Conservation (phyloP, 2,329 filamentous ascomycete species). For the Alternaria sp. region DNA sequence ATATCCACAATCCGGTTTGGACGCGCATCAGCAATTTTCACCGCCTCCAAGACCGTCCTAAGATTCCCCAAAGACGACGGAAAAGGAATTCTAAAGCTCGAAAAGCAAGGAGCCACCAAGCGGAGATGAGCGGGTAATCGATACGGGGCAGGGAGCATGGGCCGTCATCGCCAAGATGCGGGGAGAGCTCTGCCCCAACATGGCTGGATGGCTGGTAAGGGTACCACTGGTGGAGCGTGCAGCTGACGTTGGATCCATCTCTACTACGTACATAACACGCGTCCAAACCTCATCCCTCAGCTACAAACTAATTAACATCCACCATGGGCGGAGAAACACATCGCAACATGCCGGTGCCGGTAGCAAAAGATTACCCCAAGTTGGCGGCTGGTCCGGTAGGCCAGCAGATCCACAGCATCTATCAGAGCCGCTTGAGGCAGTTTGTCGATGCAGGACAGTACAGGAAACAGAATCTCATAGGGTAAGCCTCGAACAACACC, state of each 20-base stretch:
- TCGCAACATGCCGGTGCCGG: constrained; percentile 35
- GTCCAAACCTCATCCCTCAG: neutral
- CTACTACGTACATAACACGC: constrained; percentile 1
- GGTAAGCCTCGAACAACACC: constrained; percentile 59
- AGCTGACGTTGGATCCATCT: constrained; percentile 16
- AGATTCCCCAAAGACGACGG: neutral
- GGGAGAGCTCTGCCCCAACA: constrained; percentile 34
- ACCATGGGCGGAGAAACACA: constrained; percentile 51
- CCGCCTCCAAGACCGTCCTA: neutral
- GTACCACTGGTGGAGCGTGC: constrained; percentile 19
- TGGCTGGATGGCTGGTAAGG: constrained; percentile 11
- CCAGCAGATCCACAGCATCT: constrained; percentile 76
- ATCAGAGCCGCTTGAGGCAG: constrained; percentile 80
- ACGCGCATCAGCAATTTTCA: neutral
- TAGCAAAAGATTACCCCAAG: constrained; percentile 44
- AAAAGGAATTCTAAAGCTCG: neutral
- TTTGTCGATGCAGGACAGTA: constrained; percentile 80
- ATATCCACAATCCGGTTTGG: neutral
- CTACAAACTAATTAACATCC: constrained; percentile 9
- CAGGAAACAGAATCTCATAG: constrained; percentile 74
- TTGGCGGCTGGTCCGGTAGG: constrained; percentile 50
- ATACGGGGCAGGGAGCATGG: constrained; percentile 22
- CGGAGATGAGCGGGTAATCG: constrained; percentile 19
- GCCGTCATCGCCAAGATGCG: constrained; percentile 32
- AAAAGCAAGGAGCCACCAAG: constrained; percentile 1